These are phyloP conservation scores for Rosa chinensis DNA, from an alignment of 306 rosid genomes.

Conservation along the genomic window DNA sequence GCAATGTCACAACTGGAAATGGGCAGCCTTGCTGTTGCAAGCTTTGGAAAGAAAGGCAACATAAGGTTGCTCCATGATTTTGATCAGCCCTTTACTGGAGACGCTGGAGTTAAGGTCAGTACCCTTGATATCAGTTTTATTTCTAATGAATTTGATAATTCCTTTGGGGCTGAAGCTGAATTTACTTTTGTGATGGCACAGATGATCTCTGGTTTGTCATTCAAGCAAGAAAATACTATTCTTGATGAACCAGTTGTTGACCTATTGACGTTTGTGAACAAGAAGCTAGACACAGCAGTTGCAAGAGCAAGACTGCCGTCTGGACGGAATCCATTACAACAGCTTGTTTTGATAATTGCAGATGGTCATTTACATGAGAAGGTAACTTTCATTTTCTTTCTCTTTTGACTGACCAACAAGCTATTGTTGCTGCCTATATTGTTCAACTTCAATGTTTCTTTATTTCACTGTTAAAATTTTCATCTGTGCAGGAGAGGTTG, in stretches of 20 bases:
- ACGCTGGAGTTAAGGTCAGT: slow-evolving; percentile 77
- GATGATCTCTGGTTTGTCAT: slow-evolving; percentile 87
- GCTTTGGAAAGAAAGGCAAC: slow-evolving; percentile 89
- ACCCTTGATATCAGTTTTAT: not conserved
- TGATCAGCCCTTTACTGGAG: slow-evolving; percentile 72
- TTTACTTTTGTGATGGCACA: slow-evolving; percentile 25
- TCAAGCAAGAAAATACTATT: slow-evolving; percentile 83
- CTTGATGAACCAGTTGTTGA: slow-evolving; percentile 81
- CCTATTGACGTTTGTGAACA: slow-evolving; percentile 61
- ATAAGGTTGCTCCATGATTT: slow-evolving; percentile 81
- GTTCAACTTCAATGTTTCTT: not conserved
- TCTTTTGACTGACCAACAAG: not conserved
- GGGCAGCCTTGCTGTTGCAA: slow-evolving; percentile 83
- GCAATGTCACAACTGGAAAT: slow-evolving; percentile 87
- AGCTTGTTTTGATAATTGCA: slow-evolving; percentile 82
- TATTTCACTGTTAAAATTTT: not conserved
- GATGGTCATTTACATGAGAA: slow-evolving; percentile 82
- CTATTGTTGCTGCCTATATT: not conserved
- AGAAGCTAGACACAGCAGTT: slow-evolving; percentile 69
- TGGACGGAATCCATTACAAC: slow-evolving; percentile 78
- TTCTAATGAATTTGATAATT: not conserved
- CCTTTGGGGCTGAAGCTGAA: not conserved
- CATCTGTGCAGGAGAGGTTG: slow-evolving; percentile 49
- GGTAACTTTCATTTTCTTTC: slow-evolving; percentile 36
- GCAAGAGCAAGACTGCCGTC: slow-evolving; percentile 81